Evolutionary conservation across 176 grass and related monocot species (phyloP), one percentile per base, ranked within the genome.

Genomic region (Panicum miliaceum): DNA sequence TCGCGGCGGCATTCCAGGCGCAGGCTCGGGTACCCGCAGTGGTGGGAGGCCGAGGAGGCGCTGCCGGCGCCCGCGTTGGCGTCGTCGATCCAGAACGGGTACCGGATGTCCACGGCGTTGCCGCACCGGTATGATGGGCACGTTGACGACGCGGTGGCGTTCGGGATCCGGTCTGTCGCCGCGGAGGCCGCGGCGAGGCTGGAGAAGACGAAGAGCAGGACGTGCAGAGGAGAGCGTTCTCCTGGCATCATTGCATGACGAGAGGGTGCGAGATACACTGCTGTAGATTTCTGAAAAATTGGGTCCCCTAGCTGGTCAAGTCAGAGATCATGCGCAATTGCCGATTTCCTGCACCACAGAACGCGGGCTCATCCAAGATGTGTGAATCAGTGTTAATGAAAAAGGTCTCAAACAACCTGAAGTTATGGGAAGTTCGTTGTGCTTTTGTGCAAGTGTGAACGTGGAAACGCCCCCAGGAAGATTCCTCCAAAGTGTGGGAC

Each of bases 71-170:
- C 20, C 0, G 53, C 22, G 64, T 5, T 65, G 34, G 38, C 73
- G 64, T 22, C 78, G 54, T 78, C 84, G 67, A 87, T 79, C 84
- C 89, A 90, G 51, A 90, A 90, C 12, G 89, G 89, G 80, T 84
- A 90, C 60, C 80, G 84, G 84, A 87, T 79, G 80, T 87, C 89
- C n/a, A 90, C 84, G 51, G 74, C 51, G 74, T 87, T 73, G 18
- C 89, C 89, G 80, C 89, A 90, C n/a, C 80, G 79, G 80, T 90
- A 87, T 18, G 84, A 87, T 3, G 80, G 80, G 68, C 84, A 84
- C 1, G 38, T 20, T 11, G 59, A 6, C 22, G n/a, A 8, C 12
- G 43, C 16, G 32, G 73, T 59, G 20, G 60, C 64, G 89, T 52
- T 90, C 35, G 80, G 13, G n/a, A 9, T 42, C 19, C 25, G 54